Evolutionary conservation across 306 rosid genomes (phyloP), one percentile per base, ranked within the genome.

Genomic region (Fragaria ananassa): DNA sequence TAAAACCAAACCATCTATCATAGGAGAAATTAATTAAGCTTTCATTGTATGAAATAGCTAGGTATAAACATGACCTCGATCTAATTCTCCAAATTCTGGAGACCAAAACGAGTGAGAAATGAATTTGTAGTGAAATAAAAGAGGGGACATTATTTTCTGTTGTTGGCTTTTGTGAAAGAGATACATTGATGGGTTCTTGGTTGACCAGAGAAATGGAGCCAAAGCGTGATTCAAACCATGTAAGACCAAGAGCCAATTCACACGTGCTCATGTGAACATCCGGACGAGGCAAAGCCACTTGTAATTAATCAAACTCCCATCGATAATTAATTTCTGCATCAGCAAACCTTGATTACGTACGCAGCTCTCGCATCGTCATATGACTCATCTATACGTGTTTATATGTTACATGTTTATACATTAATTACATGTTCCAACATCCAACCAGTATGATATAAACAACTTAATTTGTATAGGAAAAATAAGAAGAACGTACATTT

Each of bases 141-240:
- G 34, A 10, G 31, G 63, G 63, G 63, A 23, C 63, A 0, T 9
- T 13, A 35, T 13, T 62, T 8, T 17, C 10, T 51, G 57, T 6
- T 18, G 57, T 51, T 51, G 57, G 3, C 23, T 51, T 10, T n/a
- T 56, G 61, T 37, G 19, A 73, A 60, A 42, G 56, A 17, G 29
- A 73, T 1, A 18, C 13, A n/a, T 17, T 11, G 1, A 37, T 37
- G 0, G 77, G 44, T 44, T 58, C 13, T 58, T 27, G n/a, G 5
- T 44, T 74, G 77, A 60, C 69, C 31, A 15, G 35, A 67, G 14
- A 6, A 67, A 6, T 13, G 42, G 35, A 17, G 46, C 56, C 61
- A 34, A 44, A 71, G 64, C 77, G 71, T 61, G 81, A 62, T 51
- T 31, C 70, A 72, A 79, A 57, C 68, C 78, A n/a, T 29, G 18